A percentile compares a stretch with the other conserved stretches of the same genome.
Conservation (phyloP, 768 basidiomycete genomes). For the Termitomyces sp. region DNA sequence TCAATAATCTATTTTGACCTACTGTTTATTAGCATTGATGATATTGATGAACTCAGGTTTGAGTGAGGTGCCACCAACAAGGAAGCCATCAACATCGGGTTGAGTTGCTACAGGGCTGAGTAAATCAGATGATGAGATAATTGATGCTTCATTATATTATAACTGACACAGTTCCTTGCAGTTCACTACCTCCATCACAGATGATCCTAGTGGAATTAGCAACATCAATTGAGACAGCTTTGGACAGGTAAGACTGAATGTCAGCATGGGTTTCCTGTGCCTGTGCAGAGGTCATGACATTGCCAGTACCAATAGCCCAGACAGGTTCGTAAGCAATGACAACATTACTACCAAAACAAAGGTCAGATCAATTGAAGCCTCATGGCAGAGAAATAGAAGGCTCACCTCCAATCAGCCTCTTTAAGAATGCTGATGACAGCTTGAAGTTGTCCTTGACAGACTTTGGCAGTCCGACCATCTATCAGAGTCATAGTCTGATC, state of each 20-base stretch:
- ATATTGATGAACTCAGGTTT: constrained; percentile 97
- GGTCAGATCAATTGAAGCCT: background rate
- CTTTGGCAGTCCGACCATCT: constrained; percentile 65
- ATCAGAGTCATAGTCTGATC: constrained; percentile 32
- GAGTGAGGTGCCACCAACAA: constrained; percentile 95
- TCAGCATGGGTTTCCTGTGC: constrained; percentile 90
- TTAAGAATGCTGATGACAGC: constrained; percentile 64
- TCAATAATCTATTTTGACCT: background rate
- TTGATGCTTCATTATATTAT: background rate
- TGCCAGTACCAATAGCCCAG: constrained; percentile 99
- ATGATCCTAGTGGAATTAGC: constrained; percentile 81
- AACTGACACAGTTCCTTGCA: constrained; percentile 79
- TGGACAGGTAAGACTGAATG: constrained; percentile 71
- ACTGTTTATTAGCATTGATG: constrained; percentile 57
- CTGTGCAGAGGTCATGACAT: constrained; percentile 87
- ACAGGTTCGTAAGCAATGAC: constrained; percentile 97
- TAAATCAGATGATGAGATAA: background rate
- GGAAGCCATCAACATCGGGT: constrained; percentile 93
- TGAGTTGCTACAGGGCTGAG: constrained; percentile 51
- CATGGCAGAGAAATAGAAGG: background rate
- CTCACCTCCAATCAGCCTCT: constrained; percentile 78
- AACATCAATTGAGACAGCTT: constrained; percentile 61
- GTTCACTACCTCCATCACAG: constrained; percentile 97
- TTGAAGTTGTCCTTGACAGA: constrained; percentile 80
- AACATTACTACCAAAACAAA: constrained; percentile 57